These are phyloP conservation scores for Leccinum disarticulatum DNA, from an alignment of 768 basidiomycete species.

Conservation along the genomic window DNA sequence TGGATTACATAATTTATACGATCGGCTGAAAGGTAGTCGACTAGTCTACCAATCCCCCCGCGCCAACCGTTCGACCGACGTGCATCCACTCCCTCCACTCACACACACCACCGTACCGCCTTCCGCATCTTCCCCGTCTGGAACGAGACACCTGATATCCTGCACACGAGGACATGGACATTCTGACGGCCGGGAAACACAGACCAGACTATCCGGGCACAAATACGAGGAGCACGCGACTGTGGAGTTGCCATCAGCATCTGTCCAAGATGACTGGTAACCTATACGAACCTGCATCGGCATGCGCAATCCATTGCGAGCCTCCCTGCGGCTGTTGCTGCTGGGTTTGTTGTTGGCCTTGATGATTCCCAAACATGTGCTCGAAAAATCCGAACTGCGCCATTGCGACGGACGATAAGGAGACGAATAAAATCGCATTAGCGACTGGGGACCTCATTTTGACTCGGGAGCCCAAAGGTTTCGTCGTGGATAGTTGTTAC, in stretches of 20 bases:
- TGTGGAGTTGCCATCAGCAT: constrained; percentile 28
- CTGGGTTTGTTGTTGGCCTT: constrained; percentile 48
- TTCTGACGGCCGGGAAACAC: constrained; percentile 50
- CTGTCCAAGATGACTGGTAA: neutral
- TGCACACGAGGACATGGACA: constrained; percentile 79
- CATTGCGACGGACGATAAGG: constrained; percentile 35
- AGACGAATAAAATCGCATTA: constrained; percentile 16
- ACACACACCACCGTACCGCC: constrained; percentile 69
- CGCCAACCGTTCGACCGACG: constrained; percentile 55
- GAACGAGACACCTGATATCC: constrained; percentile 75
- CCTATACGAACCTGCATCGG: constrained; percentile 55
- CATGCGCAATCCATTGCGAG: constrained; percentile 65
- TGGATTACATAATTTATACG: constrained; percentile 21
- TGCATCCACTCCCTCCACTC: constrained; percentile 63
- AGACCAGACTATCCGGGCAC: constrained; percentile 73
- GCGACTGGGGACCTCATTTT: constrained; percentile 17
- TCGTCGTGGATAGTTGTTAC: constrained; percentile 1
- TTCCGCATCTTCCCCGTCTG: constrained; percentile 51
- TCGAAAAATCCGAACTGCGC: constrained; percentile 84
- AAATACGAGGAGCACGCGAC: constrained; percentile 74
- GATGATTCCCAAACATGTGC: constrained; percentile 64
- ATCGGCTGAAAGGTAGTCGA: neutral
- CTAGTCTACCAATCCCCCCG: neutral
- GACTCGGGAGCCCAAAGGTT: neutral
- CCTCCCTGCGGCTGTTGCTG: constrained; percentile 47